Conservation (phyloP, 345 rosid genomes). For the Hibiscus syriacus region DNA sequence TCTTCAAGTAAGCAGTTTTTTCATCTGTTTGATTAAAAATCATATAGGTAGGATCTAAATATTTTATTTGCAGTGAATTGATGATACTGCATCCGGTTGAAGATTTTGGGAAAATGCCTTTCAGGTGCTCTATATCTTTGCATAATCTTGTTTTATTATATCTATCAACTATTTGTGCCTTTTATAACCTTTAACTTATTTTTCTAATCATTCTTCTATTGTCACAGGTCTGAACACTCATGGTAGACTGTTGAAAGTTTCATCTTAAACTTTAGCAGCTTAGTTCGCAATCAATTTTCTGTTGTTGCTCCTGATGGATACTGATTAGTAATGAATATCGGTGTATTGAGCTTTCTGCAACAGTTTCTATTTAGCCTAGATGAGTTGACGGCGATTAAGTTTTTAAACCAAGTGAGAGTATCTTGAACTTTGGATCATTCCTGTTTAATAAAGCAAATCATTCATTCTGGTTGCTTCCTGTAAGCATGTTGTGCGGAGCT, state of each 20-base stretch:
- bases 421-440: constrained; percentile 26
- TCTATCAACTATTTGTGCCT: too few species aligned
- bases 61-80: constrained; percentile 11
- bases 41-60: neutral
- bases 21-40: neutral
- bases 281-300: constrained; percentile 19
- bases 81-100: too few species aligned
- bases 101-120: too few species aligned
- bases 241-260: too few species aligned
- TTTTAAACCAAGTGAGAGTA: constrained; percentile 30
- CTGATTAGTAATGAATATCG: constrained; percentile 25
- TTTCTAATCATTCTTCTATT: too few species aligned
- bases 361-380: constrained; percentile 26
- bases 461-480: constrained; percentile 26
- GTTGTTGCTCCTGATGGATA: constrained; percentile 28
- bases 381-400: constrained; percentile 23
- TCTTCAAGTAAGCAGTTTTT: constrained; percentile 27
- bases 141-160: too few species aligned
- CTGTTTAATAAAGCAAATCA: constrained; percentile 21
- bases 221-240: too few species aligned
- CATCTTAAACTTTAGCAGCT: too few species aligned
- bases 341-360: constrained; percentile 21
- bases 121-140: too few species aligned
- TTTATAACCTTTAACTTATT: too few species aligned
- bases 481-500: constrained; percentile 35